Evolutionary conservation across 2,329 filamentous ascomycete genomes (phyloP).

Genomic region (Malbranchea zuffiana): DNA sequence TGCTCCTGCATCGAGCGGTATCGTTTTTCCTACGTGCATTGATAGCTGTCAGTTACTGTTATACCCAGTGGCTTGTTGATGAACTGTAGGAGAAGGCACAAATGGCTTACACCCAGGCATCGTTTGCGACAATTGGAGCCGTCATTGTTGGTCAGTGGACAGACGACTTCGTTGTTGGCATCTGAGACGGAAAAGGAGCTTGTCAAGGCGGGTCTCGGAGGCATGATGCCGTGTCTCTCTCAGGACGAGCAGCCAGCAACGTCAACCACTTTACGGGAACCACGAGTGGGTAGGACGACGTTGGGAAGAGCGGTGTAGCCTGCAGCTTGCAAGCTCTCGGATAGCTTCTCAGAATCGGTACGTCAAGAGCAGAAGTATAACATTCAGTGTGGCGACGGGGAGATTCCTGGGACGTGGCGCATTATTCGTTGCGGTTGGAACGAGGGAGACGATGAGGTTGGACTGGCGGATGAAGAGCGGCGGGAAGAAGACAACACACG

Average conservation of each 20-base stretch:
- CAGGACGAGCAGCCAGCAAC: neutral
- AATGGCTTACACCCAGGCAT: conserved; percentile 83
- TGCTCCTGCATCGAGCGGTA: conserved; percentile 99
- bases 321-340: neutral
- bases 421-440: conserved; percentile 1
- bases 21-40: conserved; percentile 61
- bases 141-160: conserved; percentile 90
- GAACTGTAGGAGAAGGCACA: conserved; percentile 6
- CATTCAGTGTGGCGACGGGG: neutral
- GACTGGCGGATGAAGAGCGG: conserved; percentile 3
- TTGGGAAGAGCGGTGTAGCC: neutral
- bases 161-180: conserved; percentile 91
- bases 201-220: conserved; percentile 74
- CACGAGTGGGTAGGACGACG: neutral
- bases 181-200: conserved; percentile 87
- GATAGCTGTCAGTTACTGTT: neutral
- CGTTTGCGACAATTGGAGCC: conserved; percentile 93
- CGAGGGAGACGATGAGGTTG: conserved; percentile 14
- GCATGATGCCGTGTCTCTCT: too few species aligned
- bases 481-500: neutral
- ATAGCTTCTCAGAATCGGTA: neutral
- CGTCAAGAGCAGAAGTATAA: neutral
- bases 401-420: neutral
- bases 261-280: neutral
- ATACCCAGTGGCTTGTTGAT: conserved; percentile 11